phyloP scores from a whole-genome alignment of 495 filamentous ascomycete genomes.

The Barbatosphaeria neglecta region DNA sequence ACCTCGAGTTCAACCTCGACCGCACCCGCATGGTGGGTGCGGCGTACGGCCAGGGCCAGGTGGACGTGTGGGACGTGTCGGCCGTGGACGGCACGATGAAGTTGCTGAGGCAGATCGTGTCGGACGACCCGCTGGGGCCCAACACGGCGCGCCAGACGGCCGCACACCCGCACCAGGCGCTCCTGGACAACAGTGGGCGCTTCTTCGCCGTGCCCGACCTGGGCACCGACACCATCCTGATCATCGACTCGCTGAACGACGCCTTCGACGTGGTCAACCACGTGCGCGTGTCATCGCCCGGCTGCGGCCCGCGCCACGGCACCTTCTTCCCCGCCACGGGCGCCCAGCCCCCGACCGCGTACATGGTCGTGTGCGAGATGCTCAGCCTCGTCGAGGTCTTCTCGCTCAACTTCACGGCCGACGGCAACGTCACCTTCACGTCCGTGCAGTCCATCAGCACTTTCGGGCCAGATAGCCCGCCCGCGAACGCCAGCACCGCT shows the following conservation, averaged over 20 bases:
- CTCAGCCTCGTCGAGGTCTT: constrained; percentile 17
- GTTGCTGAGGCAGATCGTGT: constrained; percentile 10
- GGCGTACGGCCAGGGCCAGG: constrained; percentile 11
- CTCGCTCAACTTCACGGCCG: constrained; percentile 11
- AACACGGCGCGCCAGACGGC: constrained; percentile 3
- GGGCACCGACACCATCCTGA: constrained; percentile 16
- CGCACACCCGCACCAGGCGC: constrained; percentile 21
- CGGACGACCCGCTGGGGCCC: constrained; percentile 9
- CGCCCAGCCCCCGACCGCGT: constrained; percentile 9
- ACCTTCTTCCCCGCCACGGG: constrained; percentile 14
- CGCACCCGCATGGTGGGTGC: constrained; percentile 17
- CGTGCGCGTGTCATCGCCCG: constrained; percentile 7
- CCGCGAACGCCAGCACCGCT: constrained; percentile 10
- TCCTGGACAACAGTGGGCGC: constrained; percentile 19
- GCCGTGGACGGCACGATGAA: constrained; percentile 6
- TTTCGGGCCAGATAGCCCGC: constrained; percentile 9
- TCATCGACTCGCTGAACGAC: constrained; percentile 16
- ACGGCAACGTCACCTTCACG: constrained; percentile 8
- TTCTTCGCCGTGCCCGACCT: constrained; percentile 22
- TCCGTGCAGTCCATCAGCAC: constrained; percentile 12
- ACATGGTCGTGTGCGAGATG: constrained; percentile 17
- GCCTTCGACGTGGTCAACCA: constrained; percentile 11
- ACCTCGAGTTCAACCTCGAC: constrained; percentile 19
- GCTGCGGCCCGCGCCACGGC: constrained; percentile 21
- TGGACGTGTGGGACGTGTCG: constrained; percentile 21